Conservation (phyloP, 2,329 filamentous ascomycete genomes). For the Didymella keratinophila region DNA sequence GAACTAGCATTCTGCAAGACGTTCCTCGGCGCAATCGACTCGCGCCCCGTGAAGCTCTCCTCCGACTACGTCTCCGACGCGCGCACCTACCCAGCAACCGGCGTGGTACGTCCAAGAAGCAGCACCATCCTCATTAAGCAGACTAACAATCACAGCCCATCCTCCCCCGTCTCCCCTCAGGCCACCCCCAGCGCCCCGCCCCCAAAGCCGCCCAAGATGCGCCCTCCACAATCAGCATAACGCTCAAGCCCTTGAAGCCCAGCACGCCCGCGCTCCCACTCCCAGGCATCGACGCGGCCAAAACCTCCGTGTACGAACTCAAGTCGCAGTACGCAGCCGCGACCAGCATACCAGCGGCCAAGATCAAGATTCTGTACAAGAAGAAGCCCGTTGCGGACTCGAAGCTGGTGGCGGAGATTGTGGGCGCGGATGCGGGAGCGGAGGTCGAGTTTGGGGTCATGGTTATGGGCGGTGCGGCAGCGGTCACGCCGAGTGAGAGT, state of each 20-base stretch:
- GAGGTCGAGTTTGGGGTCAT: slow-evolving; percentile 83
- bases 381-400: slow-evolving; percentile 85
- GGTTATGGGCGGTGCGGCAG: slow-evolving; percentile 73
- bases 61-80: slow-evolving; percentile 90
- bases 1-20: slow-evolving; percentile 85
- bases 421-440: slow-evolving; percentile 62
- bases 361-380: slow-evolving; percentile 84
- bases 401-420: slow-evolving; percentile 78
- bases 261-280: slow-evolving; percentile 71
- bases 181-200: slow-evolving; percentile 58
- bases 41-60: slow-evolving; percentile 80
- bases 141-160: slow-evolving; percentile 64
- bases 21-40: slow-evolving; percentile 82
- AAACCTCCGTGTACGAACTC: slow-evolving; percentile 79
- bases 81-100: slow-evolving; percentile 75
- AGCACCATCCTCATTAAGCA: no score
- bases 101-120: slow-evolving; percentile 67
- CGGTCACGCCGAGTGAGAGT: slow-evolving; percentile 46
- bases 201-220: slow-evolving; percentile 57
- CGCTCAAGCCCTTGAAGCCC: slow-evolving; percentile 75
- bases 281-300: slow-evolving; percentile 64
- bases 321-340: slow-evolving; percentile 69
- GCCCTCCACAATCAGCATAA: slow-evolving; percentile 44
- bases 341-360: slow-evolving; percentile 61
- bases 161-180: slow-evolving; percentile 70